phyloP scores from a whole-genome alignment of 2,329 filamentous ascomycete genomes.

The Aspergillus tubingensis region DNA sequence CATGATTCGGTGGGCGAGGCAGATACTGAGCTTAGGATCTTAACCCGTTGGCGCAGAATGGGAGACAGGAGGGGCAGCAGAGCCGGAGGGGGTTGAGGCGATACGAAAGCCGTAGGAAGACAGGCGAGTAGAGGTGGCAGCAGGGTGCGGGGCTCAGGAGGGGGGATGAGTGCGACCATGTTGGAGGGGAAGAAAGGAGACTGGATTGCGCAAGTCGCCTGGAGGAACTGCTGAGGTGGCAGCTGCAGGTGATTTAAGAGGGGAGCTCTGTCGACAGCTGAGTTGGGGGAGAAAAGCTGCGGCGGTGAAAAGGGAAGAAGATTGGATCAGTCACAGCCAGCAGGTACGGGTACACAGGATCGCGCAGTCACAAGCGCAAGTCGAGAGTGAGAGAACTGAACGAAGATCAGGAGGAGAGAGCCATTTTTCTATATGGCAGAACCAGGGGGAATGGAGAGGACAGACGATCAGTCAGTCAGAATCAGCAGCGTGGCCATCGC shows the following conservation, averaged over 20 bases:
- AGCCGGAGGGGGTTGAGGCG: slow-evolving; percentile 60
- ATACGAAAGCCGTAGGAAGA: slow-evolving; percentile 62
- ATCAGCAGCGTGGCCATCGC: background rate
- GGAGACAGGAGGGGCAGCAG: slow-evolving; percentile 63
- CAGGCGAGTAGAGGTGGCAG: slow-evolving; percentile 66
- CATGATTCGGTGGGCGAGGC: slow-evolving; percentile 53
- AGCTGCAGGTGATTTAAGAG: background rate
- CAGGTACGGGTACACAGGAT: background rate
- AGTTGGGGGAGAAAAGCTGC: background rate
- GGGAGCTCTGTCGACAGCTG: background rate
- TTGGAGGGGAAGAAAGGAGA: slow-evolving; percentile 20
- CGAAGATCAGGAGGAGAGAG: background rate
- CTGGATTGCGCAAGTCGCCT: too few species aligned
- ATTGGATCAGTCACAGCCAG: too few species aligned
- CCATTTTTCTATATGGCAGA: background rate
- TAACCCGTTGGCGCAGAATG: slow-evolving; percentile 63
- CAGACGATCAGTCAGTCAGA: background rate
- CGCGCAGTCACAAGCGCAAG: background rate
- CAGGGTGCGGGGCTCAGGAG: slow-evolving; percentile 58
- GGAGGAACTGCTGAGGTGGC: background rate
- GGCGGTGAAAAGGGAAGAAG: background rate
- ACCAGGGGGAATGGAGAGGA: background rate
- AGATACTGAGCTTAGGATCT: slow-evolving; percentile 54
- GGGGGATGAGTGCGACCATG: slow-evolving; percentile 57
- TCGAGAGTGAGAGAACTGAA: background rate